A percentile compares a stretch with the other conserved stretches of the same genome.
phyloP scores from a whole-genome alignment of 129 eudicot genomes.

The Flaveria trinervia region DNA sequence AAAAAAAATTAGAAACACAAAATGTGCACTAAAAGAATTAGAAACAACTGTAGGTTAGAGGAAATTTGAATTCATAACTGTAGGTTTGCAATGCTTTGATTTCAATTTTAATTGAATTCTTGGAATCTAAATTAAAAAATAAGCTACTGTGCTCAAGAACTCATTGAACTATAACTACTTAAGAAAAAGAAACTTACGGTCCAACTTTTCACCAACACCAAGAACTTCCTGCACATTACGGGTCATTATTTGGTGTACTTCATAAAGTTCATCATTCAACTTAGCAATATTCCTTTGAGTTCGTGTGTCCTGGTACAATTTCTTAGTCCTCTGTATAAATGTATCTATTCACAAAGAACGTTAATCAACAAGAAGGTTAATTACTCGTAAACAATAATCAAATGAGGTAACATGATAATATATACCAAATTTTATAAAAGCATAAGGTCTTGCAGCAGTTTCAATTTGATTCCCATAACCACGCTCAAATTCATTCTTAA shows the following conservation, averaged over 20 bases:
- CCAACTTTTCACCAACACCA: constrained; percentile 99
- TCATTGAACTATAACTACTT: background rate
- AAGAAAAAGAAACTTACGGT: constrained; percentile 63
- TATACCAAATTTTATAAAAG: constrained; percentile 92
- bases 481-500: constrained; percentile 91
- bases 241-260: constrained; percentile 98
- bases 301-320: constrained; percentile 94
- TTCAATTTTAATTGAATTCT: background rate
- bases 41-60: background rate
- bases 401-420: background rate
- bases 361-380: background rate
- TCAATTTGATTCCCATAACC: constrained; percentile 89
- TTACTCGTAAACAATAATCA: background rate
- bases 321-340: constrained; percentile 87
- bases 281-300: constrained; percentile 87
- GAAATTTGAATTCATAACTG: no score
- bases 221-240: constrained; percentile 99
- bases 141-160: background rate
- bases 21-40: background rate
- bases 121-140: background rate
- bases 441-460: constrained; percentile 98
- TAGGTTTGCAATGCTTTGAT: background rate
- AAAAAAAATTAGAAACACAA: background rate
- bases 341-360: constrained; percentile 51
- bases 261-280: constrained; percentile 96